Evolutionary conservation across 768 basidiomycete genomes (phyloP), one percentile per base, ranked within the genome.

Genomic region (Mycena latifolia): DNA sequence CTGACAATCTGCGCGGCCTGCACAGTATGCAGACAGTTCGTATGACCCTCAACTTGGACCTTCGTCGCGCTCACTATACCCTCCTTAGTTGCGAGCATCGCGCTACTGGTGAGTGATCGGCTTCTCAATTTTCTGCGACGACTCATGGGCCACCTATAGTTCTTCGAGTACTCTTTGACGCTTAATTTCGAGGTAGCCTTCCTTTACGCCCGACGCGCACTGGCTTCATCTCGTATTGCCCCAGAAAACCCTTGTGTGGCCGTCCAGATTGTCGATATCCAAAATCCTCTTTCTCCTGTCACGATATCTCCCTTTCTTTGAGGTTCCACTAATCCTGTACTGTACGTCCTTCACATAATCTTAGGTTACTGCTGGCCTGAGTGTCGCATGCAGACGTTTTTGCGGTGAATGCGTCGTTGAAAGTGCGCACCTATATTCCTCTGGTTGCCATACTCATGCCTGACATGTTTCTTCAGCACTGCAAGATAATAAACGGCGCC

Each of bases 191-290:
- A 61, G 59, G 59, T 61, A 52, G 25, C 9, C 20, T 22, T 11
- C 10, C 9, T 9, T 0, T n/a, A 11, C 12, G n/a, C 8, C 11
- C 2, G 12, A 4, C 25, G 15, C 20, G n/a, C 2, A 25, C 22
- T 33, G 37, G 37, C 15, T 39, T 12, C 37, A n/a, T 45, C 15
- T 45, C 43, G 3, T 22, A 35, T 35, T 14, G 33, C 22, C 43
- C 4, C 48, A 62, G 61, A 37, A 37, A 6, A 20, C 61, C 18
- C 53, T 55, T n/a, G 43, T 62, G 4, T 62, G 61, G 61, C 61
- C 61, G 3, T 55, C 52, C 24, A 33, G 33, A 37, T 48, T 43
- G 53, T 55, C 61, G 0, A 5, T 47, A 3, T 37, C 61, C 22
- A 62, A 62, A 35, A 39, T 55, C 45, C 45, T 62, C 12, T 62